Base-by-base conservation (phyloP, 345 rosid species). In the Eutrema heterophyllum region DNA sequence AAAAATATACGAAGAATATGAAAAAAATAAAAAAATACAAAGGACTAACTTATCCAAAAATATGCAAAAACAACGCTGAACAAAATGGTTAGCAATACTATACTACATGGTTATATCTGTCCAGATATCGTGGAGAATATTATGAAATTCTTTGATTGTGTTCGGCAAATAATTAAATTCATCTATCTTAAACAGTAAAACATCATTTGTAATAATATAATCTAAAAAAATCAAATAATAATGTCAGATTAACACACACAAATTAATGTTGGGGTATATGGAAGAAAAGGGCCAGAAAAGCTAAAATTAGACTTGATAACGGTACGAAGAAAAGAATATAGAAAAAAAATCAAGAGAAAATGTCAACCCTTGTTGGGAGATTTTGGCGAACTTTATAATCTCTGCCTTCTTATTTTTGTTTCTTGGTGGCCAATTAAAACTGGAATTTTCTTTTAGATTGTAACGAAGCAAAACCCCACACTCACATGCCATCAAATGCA, bases 381-480 rank as follows among this genome's bases (percentile, higher is more conserved):
- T 76, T 69, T 36, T 14, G 38, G 32, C 16, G 0, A 56, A 48
- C 61, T 77, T 70, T 76, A 39, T 12, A 44, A 53, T 16, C 9
- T 44, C 18, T 10, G 39, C 24, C 35, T 44, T 52, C 2, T 61
- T 72, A n/a, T 29, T 35, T 26, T 30, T 13, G 4, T 62, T 54
- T 61, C n/a, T 59, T 63, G 70, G 69, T 76, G 69, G 36, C 74
- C 70, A 54, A 54, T 75, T 75, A 60, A 44, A 68, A 61, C 53
- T 8, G 1, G 36, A 68, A 6, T 64, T 45, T 52, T 68, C 33
- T 26, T 46, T 54, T 18, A 56, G 29, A 48, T 64, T 30, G 60
- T 49, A 48, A 29, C 67, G 61, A 64, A 38, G 30, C 71, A 49
- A 63, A 77, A 77, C 80, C 80, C 80, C 76, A 77, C 80, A 70